A percentile compares a stretch with the other conserved stretches of the same genome.
phyloP scores from a whole-genome alignment of 163 green algal genomes.

The Scenedesmus sp. region DNA sequence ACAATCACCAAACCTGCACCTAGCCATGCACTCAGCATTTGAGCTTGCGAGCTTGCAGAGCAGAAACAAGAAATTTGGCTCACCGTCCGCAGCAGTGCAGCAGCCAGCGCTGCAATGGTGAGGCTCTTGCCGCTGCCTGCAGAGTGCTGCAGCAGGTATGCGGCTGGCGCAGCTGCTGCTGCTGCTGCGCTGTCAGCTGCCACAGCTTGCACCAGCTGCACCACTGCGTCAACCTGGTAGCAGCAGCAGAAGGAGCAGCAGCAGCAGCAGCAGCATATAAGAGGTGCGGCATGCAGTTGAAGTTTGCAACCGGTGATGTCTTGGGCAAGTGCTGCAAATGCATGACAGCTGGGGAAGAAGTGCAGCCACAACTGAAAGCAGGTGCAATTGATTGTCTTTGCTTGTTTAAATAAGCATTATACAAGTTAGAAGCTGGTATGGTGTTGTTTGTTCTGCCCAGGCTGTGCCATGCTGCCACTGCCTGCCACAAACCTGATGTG shows the following conservation, averaged over 20 bases:
- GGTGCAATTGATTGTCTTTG: too few species aligned
- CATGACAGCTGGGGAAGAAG: not conserved
- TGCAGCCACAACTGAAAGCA: too few species aligned
- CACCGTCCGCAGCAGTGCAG: slow-evolving; percentile 42
- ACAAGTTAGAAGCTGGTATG: not conserved
- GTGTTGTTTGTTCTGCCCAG: not conserved
- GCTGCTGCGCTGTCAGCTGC: not conserved
- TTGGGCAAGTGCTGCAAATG: not conserved
- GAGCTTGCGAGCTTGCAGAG: too few species aligned
- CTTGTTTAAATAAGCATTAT: too few species aligned
- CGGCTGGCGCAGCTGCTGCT: not conserved
- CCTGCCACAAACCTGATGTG: slow-evolving; percentile 20
- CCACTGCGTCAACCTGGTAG: slow-evolving; percentile 56
- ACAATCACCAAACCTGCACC: too few species aligned
- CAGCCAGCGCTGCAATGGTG: slow-evolving; percentile 57
- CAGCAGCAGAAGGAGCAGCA: not conserved
- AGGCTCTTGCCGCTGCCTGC: slow-evolving; percentile 65
- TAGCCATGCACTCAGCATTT: too few species aligned
- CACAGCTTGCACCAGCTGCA: slow-evolving; percentile 41
- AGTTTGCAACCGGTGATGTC: not conserved
- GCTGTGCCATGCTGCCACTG: not conserved
- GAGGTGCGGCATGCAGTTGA: not conserved
- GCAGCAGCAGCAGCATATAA: not conserved
- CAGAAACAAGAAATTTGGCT: not conserved
- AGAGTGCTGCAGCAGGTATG: slow-evolving; percentile 64